Conservation (phyloP, 768 basidiomycete species). For the Rhizopogon sp. region DNA sequence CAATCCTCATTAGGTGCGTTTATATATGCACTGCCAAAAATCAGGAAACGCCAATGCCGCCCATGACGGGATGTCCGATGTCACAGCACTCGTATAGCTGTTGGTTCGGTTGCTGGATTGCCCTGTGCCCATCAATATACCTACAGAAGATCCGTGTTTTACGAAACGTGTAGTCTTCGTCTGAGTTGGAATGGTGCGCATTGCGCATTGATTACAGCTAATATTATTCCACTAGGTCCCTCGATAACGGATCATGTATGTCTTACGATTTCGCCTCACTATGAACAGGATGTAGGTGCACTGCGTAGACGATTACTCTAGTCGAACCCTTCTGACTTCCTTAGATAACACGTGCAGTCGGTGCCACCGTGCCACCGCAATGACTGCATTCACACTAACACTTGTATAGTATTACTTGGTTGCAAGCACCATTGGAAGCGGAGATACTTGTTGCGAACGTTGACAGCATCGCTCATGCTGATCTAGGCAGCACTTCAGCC, state of each 20-base stretch:
- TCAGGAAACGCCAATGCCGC: neutral
- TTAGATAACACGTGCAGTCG: neutral
- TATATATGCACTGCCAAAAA: neutral
- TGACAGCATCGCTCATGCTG: neutral
- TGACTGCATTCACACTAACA: neutral
- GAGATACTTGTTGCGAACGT: neutral
- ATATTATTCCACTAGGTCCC: neutral
- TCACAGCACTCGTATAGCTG: no score
- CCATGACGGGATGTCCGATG: neutral
- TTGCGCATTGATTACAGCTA: neutral
- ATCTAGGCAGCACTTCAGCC: neutral
- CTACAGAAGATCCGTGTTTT: neutral
- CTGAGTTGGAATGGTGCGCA: neutral
- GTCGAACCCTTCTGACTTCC: neutral
- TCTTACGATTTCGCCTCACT: neutral
- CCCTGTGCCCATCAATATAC: neutral
- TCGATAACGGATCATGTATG: neutral
- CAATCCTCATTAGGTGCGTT: neutral
- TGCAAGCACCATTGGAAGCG: no score
- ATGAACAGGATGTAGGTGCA: neutral
- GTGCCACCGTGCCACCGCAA: neutral
- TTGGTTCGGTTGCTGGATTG: neutral
- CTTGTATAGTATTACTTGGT: neutral
- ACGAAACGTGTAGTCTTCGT: neutral
- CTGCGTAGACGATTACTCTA: neutral